These are phyloP conservation scores for Wickerhamomyces bovis DNA, from an alignment of 805 yeast species.

Conservation along the genomic window DNA sequence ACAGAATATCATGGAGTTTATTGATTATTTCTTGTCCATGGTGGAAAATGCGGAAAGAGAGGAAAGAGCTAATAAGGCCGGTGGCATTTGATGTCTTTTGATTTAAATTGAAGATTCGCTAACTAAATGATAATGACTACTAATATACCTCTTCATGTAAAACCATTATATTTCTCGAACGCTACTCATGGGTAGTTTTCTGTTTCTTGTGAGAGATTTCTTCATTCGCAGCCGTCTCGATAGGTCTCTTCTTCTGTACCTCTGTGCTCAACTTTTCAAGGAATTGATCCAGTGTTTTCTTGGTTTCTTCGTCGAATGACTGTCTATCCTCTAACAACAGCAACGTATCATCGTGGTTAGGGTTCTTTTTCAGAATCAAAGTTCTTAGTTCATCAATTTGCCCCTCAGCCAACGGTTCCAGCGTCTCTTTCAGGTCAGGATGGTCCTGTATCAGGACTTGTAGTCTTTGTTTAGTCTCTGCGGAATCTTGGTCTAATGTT, in stretches of 20 bases:
- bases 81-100: not conserved
- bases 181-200: not conserved
- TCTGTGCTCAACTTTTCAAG: not conserved
- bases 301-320: not conserved
- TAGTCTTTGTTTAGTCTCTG: not conserved
- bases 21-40: slow-evolving; percentile 6
- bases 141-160: not conserved
- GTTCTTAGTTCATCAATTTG: not conserved
- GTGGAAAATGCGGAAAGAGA: not conserved
- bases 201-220: not conserved
- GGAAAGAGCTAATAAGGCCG: not conserved
- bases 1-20: slow-evolving; percentile 10
- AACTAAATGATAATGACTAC: not conserved
- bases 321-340: not conserved
- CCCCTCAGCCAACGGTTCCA: not conserved
- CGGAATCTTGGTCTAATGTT: not conserved
- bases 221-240: not conserved
- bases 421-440: not conserved
- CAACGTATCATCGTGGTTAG: not conserved
- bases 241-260: not conserved
- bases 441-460: not conserved
- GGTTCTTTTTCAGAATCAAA: not conserved
- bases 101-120: not conserved
- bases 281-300: not conserved
- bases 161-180: not conserved